phyloP scores from a whole-genome alignment of 2,329 filamentous ascomycete species.

The Aspergillus candidus region DNA sequence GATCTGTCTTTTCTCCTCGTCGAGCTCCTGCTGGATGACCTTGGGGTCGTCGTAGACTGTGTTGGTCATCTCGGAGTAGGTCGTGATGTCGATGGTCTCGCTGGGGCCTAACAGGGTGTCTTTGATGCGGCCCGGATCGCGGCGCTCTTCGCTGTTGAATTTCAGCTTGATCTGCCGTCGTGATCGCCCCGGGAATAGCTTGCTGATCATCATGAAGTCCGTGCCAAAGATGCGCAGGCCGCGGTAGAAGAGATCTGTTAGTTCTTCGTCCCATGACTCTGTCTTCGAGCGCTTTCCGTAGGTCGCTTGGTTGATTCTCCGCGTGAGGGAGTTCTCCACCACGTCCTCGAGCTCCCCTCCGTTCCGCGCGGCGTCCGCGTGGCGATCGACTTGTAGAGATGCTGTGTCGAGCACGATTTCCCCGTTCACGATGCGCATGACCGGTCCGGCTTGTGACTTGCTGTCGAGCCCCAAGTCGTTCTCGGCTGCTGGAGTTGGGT shows the following conservation, averaged over 20 bases:
- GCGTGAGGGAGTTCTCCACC: conserved; percentile 42
- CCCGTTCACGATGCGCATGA: conserved; percentile 52
- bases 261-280: conserved; percentile 52
- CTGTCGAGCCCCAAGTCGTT: conserved; percentile 16
- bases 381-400: conserved; percentile 51
- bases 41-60: conserved; percentile 38
- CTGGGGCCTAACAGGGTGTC: conserved; percentile 44
- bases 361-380: conserved; percentile 46
- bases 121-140: conserved; percentile 49
- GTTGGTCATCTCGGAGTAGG: conserved; percentile 43
- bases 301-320: conserved; percentile 42
- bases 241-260: conserved; percentile 58
- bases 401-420: conserved; percentile 50
- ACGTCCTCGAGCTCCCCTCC: conserved; percentile 43
- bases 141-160: conserved; percentile 56
- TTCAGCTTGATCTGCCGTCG: conserved; percentile 60
- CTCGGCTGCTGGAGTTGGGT: conserved; percentile 17
- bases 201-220: conserved; percentile 59
- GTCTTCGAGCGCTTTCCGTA: conserved; percentile 47
- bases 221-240: conserved; percentile 59
- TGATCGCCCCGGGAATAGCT: conserved; percentile 54
- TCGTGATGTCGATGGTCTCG: conserved; percentile 39
- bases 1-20: conserved; percentile 42
- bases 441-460: conserved; percentile 36
- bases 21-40: conserved; percentile 35